Conservation (phyloP, 1,284 basidiomycete genomes). For the Coniophora puteana region DNA sequence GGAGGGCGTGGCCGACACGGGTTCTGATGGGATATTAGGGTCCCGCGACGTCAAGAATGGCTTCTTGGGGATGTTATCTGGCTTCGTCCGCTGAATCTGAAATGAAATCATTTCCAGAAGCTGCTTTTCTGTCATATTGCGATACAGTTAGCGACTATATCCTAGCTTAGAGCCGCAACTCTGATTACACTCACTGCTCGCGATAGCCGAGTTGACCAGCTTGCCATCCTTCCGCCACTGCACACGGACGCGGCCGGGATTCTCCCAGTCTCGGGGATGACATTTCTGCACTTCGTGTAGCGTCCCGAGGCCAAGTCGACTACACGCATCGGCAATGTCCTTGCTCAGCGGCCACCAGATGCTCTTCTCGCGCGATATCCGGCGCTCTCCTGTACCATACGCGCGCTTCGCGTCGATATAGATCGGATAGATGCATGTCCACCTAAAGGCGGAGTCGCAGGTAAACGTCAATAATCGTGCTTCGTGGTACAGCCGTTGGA, state of each 20-base stretch:
- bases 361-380: constrained; percentile 75
- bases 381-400: constrained; percentile 77
- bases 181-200: constrained; percentile 65
- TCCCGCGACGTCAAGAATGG: constrained; percentile 42
- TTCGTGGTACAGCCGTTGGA: constrained; percentile 7
- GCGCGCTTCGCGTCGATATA: constrained; percentile 96
- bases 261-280: constrained; percentile 96
- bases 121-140: constrained; percentile 82
- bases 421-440: constrained; percentile 94
- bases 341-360: constrained; percentile 95
- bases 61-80: constrained; percentile 66
- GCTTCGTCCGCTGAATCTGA: constrained; percentile 73
- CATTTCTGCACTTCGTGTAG: constrained; percentile 87
- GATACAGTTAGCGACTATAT: too few relatives aligned
- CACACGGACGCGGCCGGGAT: constrained; percentile 90
- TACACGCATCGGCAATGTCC: constrained; percentile 85
- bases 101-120: constrained; percentile 73
- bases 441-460: constrained; percentile 43
- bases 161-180: constrained; percentile 1
- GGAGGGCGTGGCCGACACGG: constrained; percentile 24
- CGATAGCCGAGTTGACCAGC: constrained; percentile 68
- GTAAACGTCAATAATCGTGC: neutral
- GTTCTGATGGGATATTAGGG: constrained; percentile 14
- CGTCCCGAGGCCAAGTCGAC: constrained; percentile 71
- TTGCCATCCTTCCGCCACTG: constrained; percentile 83